Conservation (phyloP, 495 filamentous ascomycete species). For the Aspergillus diversus region DNA sequence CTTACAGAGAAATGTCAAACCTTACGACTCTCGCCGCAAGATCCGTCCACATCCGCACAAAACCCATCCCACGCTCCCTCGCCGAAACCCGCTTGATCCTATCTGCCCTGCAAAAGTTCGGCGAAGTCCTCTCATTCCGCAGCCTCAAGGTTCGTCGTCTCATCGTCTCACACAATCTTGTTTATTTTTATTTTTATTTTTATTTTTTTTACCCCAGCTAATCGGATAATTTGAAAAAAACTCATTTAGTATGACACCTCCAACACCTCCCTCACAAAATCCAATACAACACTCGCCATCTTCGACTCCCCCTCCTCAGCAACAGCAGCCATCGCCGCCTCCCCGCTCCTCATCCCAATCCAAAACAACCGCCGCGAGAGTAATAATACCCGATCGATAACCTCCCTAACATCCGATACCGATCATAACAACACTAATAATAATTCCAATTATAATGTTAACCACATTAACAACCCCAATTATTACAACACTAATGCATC, state of each 20-base stretch:
- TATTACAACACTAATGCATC: neutral
- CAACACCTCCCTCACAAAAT: slow-evolving; percentile 16
- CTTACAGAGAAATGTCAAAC: slow-evolving; percentile 18
- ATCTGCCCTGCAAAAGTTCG: slow-evolving; percentile 71
- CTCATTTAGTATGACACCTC: slow-evolving; percentile 27
- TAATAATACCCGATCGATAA: neutral
- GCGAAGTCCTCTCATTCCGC: slow-evolving; percentile 76
- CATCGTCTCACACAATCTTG: too few species aligned
- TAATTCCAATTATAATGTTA: neutral
- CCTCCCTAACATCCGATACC: neutral
- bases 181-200: neutral
- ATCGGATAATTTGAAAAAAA: neutral
- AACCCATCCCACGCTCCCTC: slow-evolving; percentile 65
- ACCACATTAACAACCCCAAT: slow-evolving; percentile 3
- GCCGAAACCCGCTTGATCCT: slow-evolving; percentile 73
- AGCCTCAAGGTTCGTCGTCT: slow-evolving; percentile 60
- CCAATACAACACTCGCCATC: slow-evolving; percentile 34
- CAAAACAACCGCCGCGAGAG: neutral
- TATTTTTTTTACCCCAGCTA: neutral
- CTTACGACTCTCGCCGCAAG: slow-evolving; percentile 21
- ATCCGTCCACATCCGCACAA: slow-evolving; percentile 64
- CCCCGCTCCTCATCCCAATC: slow-evolving; percentile 34
- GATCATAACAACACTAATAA: slow-evolving; percentile 1
- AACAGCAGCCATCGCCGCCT: slow-evolving; percentile 35
- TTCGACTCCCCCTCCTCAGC: slow-evolving; percentile 43